Conservation (phyloP, 2,329 filamentous ascomycete species). For the Talaromyces sp. region DNA sequence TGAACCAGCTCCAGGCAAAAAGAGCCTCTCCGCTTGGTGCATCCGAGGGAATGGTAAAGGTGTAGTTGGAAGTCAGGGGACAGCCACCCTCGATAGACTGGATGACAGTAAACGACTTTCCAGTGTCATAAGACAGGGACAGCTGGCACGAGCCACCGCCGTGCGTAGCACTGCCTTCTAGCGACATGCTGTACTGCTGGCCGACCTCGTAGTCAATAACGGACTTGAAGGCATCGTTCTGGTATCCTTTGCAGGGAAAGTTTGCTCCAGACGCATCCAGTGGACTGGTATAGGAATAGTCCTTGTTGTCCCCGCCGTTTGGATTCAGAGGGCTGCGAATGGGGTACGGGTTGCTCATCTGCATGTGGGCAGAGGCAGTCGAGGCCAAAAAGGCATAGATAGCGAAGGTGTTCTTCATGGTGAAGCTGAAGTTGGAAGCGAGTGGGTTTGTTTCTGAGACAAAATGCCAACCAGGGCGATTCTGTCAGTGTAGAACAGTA, state of each 20-base stretch:
- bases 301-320: constrained; percentile 40
- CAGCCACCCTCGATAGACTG: constrained; percentile 59
- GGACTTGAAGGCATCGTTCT: constrained; percentile 47
- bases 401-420: constrained; percentile 29
- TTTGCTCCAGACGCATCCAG: constrained; percentile 55
- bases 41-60: constrained; percentile 62
- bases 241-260: constrained; percentile 72
- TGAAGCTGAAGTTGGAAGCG: neutral
- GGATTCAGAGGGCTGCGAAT: constrained; percentile 49
- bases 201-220: constrained; percentile 61
- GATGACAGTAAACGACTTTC: constrained; percentile 64
- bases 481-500: neutral
- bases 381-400: constrained; percentile 28
- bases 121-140: constrained; percentile 67
- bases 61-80: constrained; percentile 49
- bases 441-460: constrained; percentile 14
- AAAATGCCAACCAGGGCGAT: constrained; percentile 12
- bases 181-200: constrained; percentile 56
- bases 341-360: constrained; percentile 52
- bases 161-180: constrained; percentile 60
- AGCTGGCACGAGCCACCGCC: constrained; percentile 72
- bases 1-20: constrained; percentile 75
- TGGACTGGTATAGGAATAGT: constrained; percentile 69
- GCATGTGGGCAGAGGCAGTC: constrained; percentile 45
- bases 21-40: constrained; percentile 58